phyloP scores from a whole-genome alignment of 495 filamentous ascomycete species.

The Penicillium cataractarum region DNA sequence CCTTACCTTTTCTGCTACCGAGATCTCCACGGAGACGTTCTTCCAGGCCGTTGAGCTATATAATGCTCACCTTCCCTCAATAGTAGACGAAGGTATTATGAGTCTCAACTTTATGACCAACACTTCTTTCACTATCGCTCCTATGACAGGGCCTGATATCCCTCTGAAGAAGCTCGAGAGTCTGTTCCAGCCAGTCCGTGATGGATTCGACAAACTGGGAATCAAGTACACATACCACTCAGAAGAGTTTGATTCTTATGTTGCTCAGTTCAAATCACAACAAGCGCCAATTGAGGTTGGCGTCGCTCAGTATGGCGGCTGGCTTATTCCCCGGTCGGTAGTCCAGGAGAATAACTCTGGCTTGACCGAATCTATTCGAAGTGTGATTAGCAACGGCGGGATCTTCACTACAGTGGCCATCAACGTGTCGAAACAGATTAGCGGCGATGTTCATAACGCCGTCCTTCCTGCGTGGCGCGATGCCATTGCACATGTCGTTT shows the following conservation, averaged over 20 bases:
- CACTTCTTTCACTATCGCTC: constrained; percentile 49
- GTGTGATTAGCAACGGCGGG: constrained; percentile 4
- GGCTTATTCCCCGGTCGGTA: constrained; percentile 56
- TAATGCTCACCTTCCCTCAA: constrained; percentile 41
- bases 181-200: constrained; percentile 37
- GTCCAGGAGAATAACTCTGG: constrained; percentile 37
- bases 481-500: constrained; percentile 10
- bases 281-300: constrained; percentile 43
- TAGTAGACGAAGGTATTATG: constrained; percentile 58
- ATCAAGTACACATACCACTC: constrained; percentile 31
- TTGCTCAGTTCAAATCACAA: constrained; percentile 49
- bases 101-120: constrained; percentile 54
- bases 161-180: constrained; percentile 27
- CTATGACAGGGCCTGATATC: constrained; percentile 41
- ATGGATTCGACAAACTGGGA: constrained; percentile 30
- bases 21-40: constrained; percentile 44
- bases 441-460: constrained; percentile 16
- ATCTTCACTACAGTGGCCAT: constrained; percentile 15
- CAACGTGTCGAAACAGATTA: constrained; percentile 7
- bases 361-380: constrained; percentile 11
- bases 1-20: constrained; percentile 33
- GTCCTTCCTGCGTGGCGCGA: constrained; percentile 19
- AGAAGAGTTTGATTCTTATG: constrained; percentile 45
- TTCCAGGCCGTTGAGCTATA: constrained; percentile 45
- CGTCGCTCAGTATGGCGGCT: constrained; percentile 57